Evolutionary conservation across 2,329 filamentous ascomycete species (phyloP), one percentile per base, ranked within the genome.

Genomic region (Colletotrichum ledebouriae): DNA sequence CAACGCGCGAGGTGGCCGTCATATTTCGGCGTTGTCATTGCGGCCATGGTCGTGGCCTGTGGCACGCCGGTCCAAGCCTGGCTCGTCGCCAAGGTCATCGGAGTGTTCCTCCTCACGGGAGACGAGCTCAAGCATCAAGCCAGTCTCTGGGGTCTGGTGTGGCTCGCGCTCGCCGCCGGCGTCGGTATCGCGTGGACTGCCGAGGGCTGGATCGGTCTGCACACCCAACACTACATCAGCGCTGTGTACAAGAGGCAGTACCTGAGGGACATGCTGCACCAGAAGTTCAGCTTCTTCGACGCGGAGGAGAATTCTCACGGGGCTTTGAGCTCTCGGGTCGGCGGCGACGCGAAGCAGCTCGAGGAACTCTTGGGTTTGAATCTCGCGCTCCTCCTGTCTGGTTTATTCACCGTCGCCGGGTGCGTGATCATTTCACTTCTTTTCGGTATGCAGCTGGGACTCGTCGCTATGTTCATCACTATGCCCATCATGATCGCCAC

Each of bases 361-460:
- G 77, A 79, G 39, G 74, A 78, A 10, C 71, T 79, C 1, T 67
- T 79, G 2, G 77, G 77, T 0, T 47, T 77, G 13, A 78, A 79
- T 25, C 61, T 76, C 9, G 76, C 75, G 2, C 71, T 78, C 4
- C 52, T 74, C 12, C 65, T 78, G 20, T 72, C 73, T 2, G 74
- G 73, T 5, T 61, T 77, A 6, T 76, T 78, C 56, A 77, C 72
- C 20, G 71, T 77, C 9, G 69, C 72, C 4, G 78, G 76, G 1
- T 77, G 76, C 34, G 60, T 74, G 17, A 69, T 67, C n/a, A 75
- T 79, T 9, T 69, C 76, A 0, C 67, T 79, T 2, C 67, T 73
- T 6, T 78, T 77, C 42, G 77, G 75, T 0, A 81, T 79, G 79
- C 80, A 81, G 52, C 73, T 82, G 1, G 76, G 75, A 3, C 55